Evolutionary conservation across 2,329 filamentous ascomycete genomes (phyloP), one percentile per base, ranked within the genome.

Genomic region (Hirsutella rhossiliensis): DNA sequence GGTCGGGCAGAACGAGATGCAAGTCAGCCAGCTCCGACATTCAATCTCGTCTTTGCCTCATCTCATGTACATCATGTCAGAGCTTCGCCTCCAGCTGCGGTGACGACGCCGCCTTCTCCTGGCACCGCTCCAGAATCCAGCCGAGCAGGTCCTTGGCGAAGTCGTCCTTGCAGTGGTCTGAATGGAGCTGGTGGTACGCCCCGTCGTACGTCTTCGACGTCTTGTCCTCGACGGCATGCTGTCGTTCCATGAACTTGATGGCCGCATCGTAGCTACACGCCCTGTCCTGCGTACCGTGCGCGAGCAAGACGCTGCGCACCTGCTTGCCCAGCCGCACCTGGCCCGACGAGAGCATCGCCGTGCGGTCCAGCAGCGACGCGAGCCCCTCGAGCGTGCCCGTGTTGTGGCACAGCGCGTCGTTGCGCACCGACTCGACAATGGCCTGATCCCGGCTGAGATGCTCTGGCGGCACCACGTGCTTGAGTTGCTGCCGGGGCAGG

Each of bases 321-420:
- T 65, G 59, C 20, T 65, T 59, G 61, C 75, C 60, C 56, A 78
- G 60, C 50, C 54, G 64, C 28, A 78, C 62, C 42, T 66, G 71
- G 3, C 80, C 82, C 6, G 61, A 64, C 5, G 76, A 65, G 48
- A 94, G 63, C 43, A 69, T 70, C 5, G 65, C 65, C 1, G 82
- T 82, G 23, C 89, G 76, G 59, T 94, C 86, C 50, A 96, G 65
- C 73, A 95, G 73, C 0, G 77, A 81, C 0, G 83, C 75, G 30
- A 95, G 60, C 1, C 85, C 85, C 60, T 89, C 82, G n/a, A 94
- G 70, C 7, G 89, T 95, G 31, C 87, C 89, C 2, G 80, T 90
- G 61, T 90, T 75, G 63, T 95, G 88, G 61, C 81, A 79, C 43
- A 95, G 68, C 41, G 70, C 57, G 62, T 96, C 89, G 27, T 76